Conservation (phyloP, 2,329 filamentous ascomycete genomes). For the Claviceps capensis region DNA sequence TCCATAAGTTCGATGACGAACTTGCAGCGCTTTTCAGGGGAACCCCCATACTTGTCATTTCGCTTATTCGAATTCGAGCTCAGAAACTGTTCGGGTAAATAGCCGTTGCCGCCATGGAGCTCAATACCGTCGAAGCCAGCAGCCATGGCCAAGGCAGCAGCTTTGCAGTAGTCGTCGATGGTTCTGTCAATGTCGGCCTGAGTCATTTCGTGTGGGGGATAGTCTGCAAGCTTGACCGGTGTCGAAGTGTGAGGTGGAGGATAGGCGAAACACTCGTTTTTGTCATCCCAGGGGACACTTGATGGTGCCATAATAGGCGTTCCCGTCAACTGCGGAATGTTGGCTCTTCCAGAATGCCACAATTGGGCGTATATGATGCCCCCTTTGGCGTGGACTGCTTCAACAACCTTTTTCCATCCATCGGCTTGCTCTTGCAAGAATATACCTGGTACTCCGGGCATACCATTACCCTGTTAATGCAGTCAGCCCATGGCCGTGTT, state of each 20-base stretch:
- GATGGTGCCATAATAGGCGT: slow-evolving; percentile 23
- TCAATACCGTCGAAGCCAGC: slow-evolving; percentile 35
- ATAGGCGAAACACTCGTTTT: slow-evolving; percentile 25
- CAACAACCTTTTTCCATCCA: slow-evolving; percentile 44
- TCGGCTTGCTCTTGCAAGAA: slow-evolving; percentile 38
- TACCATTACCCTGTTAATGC: slow-evolving; percentile 15
- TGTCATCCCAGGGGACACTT: slow-evolving; percentile 31
- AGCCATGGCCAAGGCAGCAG: slow-evolving; percentile 32
- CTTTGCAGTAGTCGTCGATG: slow-evolving; percentile 16
- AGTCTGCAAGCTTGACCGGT: slow-evolving; percentile 24
- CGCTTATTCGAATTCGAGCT: slow-evolving; percentile 22
- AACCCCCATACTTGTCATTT: slow-evolving; percentile 22
- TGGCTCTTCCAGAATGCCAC: slow-evolving; percentile 29
- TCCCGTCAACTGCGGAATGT: slow-evolving; percentile 23
- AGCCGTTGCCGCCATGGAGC: slow-evolving; percentile 26
- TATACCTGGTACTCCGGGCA: slow-evolving; percentile 42
- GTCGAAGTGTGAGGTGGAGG: slow-evolving; percentile 19
- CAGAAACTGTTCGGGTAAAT: slow-evolving; percentile 26
- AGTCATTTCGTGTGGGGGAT: slow-evolving; percentile 19
- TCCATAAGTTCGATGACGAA: slow-evolving; percentile 44
- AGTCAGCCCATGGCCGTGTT: not conserved
- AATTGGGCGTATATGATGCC: slow-evolving; percentile 49
- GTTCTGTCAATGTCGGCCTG: slow-evolving; percentile 27
- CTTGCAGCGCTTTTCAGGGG: slow-evolving; percentile 21
- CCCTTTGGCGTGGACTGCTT: slow-evolving; percentile 47